Evolutionary conservation across 129 eudicot species (phyloP).

Genomic region (Lonicera japonica): DNA sequence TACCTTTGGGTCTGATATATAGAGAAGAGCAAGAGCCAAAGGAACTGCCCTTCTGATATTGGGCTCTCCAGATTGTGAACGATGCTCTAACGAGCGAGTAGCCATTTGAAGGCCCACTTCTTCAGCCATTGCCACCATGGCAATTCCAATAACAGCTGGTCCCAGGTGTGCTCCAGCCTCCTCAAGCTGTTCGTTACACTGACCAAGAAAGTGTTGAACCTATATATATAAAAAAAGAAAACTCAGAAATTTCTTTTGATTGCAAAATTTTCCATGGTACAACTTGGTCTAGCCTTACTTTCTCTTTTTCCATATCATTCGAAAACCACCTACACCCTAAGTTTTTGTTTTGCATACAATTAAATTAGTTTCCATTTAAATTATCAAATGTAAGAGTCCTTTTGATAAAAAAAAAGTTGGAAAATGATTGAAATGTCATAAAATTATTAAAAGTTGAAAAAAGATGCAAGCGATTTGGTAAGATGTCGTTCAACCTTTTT

Average conservation of each 20-base stretch:
- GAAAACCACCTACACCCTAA: too few species aligned
- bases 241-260: constrained; percentile 2
- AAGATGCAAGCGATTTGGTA: too few species aligned
- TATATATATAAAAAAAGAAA: constrained; percentile 15
- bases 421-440: too few species aligned
- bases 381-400: too few species aligned
- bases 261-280: too few species aligned
- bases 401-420: too few species aligned
- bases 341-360: too few species aligned
- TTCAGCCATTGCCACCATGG: constrained; percentile 98
- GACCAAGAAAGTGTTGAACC: constrained; percentile 96
- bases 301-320: too few species aligned
- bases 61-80: constrained; percentile 94
- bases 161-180: constrained; percentile 90
- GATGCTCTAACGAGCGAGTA: constrained; percentile 91
- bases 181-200: constrained; percentile 91
- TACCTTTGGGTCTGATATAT: constrained; percentile 95
- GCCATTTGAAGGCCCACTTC: constrained; percentile 95
- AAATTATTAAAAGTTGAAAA: too few species aligned
- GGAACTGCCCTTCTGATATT: constrained; percentile 94
- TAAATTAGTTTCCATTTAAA: too few species aligned
- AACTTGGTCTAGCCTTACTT: too few species aligned
- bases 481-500: too few species aligned
- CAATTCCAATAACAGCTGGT: constrained; percentile 96
- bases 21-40: constrained; percentile 83